Evolutionary conservation across 2,329 filamentous ascomycete species (phyloP), one percentile per base, ranked within the genome.

Genomic region (Xylaria multiplex): DNA sequence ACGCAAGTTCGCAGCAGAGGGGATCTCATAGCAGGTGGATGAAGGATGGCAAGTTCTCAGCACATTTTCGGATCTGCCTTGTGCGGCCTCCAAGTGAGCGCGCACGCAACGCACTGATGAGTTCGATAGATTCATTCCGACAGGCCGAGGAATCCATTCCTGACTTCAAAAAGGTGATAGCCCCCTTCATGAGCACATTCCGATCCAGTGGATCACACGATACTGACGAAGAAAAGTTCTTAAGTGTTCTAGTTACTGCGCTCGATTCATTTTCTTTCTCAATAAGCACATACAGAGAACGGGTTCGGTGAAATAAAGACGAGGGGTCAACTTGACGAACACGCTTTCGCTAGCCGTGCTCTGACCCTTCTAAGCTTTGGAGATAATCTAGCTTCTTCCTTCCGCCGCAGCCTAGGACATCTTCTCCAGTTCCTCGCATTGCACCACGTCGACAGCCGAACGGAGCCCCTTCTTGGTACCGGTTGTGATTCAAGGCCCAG

Each of bases 311-410:
- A n/a, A n/a, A 27, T 3, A 27, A 48, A 16, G 42, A 7, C 55
- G 14, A 40, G 37, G 37, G 37, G 13, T 46, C 27, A 27, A 35
- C 16, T 35, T 19, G 19, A 16, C 4, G 24, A 57, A 16, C 27
- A 37, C 42, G 40, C 37, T 55, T 43, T 40, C 37, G n/a, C 54
- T 45, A 57, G 42, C 42, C n/a, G 53, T 55, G 53, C 43, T 30
- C n/a, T 19, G 16, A 45, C 24, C 11, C 24, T 16, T 45, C 22
- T 19, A 14, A n/a, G 53, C 9, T 24, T 19, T 45, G n/a, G 27
- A 30, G 14, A 6, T 13, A 46, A 37, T 6, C 40, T 46, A 46
- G 48, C 58, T 60, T 14, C n/a, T 32, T 37, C 37, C 37, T 19
- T 50, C 43, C 9, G n/a, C n/a, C 8, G 24, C 24, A 7, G 24